These are phyloP conservation scores for Xylaria longipes DNA, from an alignment of 495 filamentous ascomycete species.

Conservation along the genomic window DNA sequence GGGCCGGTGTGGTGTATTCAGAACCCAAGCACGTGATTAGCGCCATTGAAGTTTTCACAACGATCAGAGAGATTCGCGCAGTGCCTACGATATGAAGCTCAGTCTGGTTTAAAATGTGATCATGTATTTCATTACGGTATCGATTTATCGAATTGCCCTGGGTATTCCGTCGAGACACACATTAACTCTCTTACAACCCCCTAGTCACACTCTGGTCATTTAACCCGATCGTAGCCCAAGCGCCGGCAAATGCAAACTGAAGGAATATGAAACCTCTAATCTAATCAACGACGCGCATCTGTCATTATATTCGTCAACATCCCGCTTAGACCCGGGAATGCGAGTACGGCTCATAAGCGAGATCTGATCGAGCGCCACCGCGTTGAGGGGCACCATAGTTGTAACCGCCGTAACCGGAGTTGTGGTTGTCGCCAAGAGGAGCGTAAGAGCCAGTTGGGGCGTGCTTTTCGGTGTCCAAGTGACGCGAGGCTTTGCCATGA, in stretches of 20 bases:
- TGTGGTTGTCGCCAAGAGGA: constrained; percentile 48
- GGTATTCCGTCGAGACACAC: constrained; percentile 25
- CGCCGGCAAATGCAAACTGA: constrained; percentile 41
- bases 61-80: background rate
- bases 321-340: constrained; percentile 41
- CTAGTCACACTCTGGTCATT: constrained; percentile 9
- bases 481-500: constrained; percentile 27
- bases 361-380: constrained; percentile 43
- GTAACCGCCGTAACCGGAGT: constrained; percentile 37
- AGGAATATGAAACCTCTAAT: constrained; percentile 4
- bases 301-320: background rate
- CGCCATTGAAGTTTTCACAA: background rate
- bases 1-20: constrained; percentile 12
- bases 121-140: constrained; percentile 33
- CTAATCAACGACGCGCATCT: background rate
- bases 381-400: constrained; percentile 45
- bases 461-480: constrained; percentile 55
- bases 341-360: constrained; percentile 63
- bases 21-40: constrained; percentile 35
- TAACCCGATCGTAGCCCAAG: constrained; percentile 33
- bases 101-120: background rate
- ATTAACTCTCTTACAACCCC: constrained; percentile 22
- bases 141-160: constrained; percentile 29
- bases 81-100: background rate
- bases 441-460: constrained; percentile 49